A percentile compares a stretch with the other conserved stretches of the same genome.
phyloP scores from a whole-genome alignment of 1,284 basidiomycete genomes.

The Porodaedalea pini region DNA sequence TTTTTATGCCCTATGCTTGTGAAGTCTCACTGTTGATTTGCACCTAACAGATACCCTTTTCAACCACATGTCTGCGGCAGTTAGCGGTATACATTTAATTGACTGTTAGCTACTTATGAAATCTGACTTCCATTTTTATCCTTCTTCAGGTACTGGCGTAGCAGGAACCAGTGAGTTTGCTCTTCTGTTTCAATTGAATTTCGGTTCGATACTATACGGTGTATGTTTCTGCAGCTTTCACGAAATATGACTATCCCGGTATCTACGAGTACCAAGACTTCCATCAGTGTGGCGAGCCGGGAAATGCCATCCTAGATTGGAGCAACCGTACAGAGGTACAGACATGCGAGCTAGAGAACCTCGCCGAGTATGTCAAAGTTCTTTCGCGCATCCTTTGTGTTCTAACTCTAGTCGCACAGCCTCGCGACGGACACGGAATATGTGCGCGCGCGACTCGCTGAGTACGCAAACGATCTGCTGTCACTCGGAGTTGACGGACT shows the following conservation, averaged over 20 bases:
- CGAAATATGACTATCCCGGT: conserved; percentile 43
- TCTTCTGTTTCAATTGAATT: conserved; percentile 22
- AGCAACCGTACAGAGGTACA: conserved; percentile 50
- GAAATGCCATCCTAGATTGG: conserved; percentile 56
- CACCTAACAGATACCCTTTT: conserved; percentile 51
- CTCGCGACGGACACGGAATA: conserved; percentile 60
- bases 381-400: neutral
- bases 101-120: neutral
- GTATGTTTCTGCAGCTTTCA: conserved; percentile 35
- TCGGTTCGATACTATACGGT: neutral
- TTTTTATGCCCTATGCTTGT: conserved; percentile 11
- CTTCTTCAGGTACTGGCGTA: conserved; percentile 43
- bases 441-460: conserved; percentile 49
- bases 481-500: conserved; percentile 63
- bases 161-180: conserved; percentile 34
- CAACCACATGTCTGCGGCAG: conserved; percentile 60
- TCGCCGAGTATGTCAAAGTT: conserved; percentile 49
- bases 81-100: conserved; percentile 21
- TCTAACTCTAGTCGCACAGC: conserved; percentile 31
- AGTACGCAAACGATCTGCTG: conserved; percentile 58
- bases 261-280: conserved; percentile 44
- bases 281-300: conserved; percentile 57
- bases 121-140: neutral
- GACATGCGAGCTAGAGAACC: conserved; percentile 53
- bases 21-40: no score